Conservation (phyloP, 208 protist genomes). For the Tritrichomonas musculus region DNA sequence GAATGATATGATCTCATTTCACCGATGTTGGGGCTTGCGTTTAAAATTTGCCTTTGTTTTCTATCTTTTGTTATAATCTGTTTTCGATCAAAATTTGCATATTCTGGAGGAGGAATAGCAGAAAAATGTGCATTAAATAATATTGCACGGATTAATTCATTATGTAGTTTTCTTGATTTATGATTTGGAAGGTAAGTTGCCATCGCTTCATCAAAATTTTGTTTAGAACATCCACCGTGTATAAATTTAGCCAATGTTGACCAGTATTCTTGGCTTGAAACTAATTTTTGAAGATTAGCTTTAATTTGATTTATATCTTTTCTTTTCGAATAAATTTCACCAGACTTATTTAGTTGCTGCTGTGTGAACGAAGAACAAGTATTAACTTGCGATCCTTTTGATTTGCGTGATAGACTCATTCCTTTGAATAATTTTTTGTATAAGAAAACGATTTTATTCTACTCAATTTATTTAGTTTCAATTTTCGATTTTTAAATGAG, state of each 20-base stretch:
- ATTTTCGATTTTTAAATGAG: too few relatives aligned
- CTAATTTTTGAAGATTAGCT: neutral
- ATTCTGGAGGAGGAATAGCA: neutral
- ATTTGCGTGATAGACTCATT: too few relatives aligned
- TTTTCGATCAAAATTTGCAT: neutral
- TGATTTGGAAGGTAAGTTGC: neutral
- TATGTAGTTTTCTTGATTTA: neutral
- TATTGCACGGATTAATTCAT: conserved; percentile 11
- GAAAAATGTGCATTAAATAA: conserved; percentile 1
- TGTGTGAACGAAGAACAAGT: too few relatives aligned
- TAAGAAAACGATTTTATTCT: too few relatives aligned
- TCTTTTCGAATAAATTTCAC: neutral
- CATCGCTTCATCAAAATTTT: neutral
- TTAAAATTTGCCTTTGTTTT: neutral
- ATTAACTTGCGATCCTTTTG: too few relatives aligned
- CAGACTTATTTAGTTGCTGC: too few relatives aligned
- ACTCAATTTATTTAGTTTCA: too few relatives aligned
- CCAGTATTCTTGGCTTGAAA: neutral
- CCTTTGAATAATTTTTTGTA: too few relatives aligned
- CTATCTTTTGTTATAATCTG: neutral
- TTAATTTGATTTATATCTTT: neutral
- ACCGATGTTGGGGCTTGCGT: neutral
- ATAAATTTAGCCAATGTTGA: neutral
- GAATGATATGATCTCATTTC: neutral
- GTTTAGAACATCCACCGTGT: neutral